phyloP scores from a whole-genome alignment of 345 rosid genomes.

The Iberis pinnata region DNA sequence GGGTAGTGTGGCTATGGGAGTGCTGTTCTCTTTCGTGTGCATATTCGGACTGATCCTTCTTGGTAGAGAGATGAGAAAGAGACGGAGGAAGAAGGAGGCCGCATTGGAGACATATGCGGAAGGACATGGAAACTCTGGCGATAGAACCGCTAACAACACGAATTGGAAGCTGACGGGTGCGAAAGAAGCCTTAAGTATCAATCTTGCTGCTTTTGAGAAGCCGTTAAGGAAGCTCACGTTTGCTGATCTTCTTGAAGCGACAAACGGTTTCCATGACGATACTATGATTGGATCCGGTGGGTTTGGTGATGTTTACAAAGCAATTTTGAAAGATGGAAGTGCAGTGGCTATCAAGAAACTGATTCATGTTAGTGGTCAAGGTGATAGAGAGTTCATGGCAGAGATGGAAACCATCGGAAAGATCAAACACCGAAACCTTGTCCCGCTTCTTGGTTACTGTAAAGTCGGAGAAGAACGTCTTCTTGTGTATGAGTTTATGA shows the following conservation, averaged over 20 bases:
- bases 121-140: slow-evolving; percentile 42
- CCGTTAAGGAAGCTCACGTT: slow-evolving; percentile 75
- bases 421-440: slow-evolving; percentile 85
- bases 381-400: slow-evolving; percentile 86
- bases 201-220: slow-evolving; percentile 75
- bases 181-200: slow-evolving; percentile 80
- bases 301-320: slow-evolving; percentile 92
- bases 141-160: slow-evolving; percentile 52
- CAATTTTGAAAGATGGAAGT: slow-evolving; percentile 15
- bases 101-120: slow-evolving; percentile 53
- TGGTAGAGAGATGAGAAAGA: slow-evolving; percentile 56
- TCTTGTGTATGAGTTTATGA: slow-evolving; percentile 92
- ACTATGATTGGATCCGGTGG: slow-evolving; percentile 93
- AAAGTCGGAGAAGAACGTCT: slow-evolving; percentile 86
- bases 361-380: slow-evolving; percentile 87
- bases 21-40: slow-evolving; percentile 70
- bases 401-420: slow-evolving; percentile 98
- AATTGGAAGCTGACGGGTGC: slow-evolving; percentile 65
- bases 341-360: slow-evolving; percentile 57
- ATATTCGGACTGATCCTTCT: slow-evolving; percentile 59
- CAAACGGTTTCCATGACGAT: slow-evolving; percentile 73
- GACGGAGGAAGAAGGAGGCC: slow-evolving; percentile 58
- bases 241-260: slow-evolving; percentile 85
- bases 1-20: slow-evolving; percentile 76
- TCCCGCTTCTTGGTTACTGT: slow-evolving; percentile 85